Evolutionary conservation across 2,329 filamentous ascomycete genomes (phyloP), one percentile per base, ranked within the genome.

Genomic region (Chrysosporium keratinophilum): DNA sequence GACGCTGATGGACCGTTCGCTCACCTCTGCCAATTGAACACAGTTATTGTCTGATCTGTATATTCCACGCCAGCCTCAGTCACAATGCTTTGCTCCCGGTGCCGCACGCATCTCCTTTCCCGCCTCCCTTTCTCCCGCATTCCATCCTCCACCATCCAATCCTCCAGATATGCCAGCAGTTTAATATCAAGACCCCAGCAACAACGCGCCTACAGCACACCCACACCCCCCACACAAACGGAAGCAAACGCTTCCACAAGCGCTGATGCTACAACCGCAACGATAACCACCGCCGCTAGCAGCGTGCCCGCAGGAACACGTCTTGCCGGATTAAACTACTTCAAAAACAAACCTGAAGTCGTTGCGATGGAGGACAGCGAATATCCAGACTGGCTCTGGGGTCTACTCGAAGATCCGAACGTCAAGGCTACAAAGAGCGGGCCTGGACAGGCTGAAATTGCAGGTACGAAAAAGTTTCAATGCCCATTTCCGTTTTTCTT

Each of bases 331-430:
- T 63, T 76, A 43, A 73, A 72, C 55, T 75, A 75, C 60, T 68
- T 71, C 54, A 75, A 75, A 61, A 73, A 73, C 60, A 71, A 74
- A 56, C 67, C 71, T 5, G 69, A 72, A 37, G 57, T 74, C 20
- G 51, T 73, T 49, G 73, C 73, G 11, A 57, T 68, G 61, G 72
- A 75, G 53, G 73, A 76, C 57, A 64, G 67, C 41, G 73, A 75
- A 58, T 76, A 76, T 58, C 73, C 73, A 12, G 69, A 73, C 12
- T 76, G 73, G 73, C 57, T 76, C 51, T 76, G 73, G 73, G 64
- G 59, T 3, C 60, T 76, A 54, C 58, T 74, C 55, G 70, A 72
- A 49, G 63, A 68, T 52, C 54, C 61, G n/a, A 65, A 62, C 54
- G 67, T 65, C 45, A 60, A 62, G 14, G 66, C 57, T 5, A 61